phyloP scores from a whole-genome alignment of 805 yeast genomes.

The Isabelozyma gotoi region DNA sequence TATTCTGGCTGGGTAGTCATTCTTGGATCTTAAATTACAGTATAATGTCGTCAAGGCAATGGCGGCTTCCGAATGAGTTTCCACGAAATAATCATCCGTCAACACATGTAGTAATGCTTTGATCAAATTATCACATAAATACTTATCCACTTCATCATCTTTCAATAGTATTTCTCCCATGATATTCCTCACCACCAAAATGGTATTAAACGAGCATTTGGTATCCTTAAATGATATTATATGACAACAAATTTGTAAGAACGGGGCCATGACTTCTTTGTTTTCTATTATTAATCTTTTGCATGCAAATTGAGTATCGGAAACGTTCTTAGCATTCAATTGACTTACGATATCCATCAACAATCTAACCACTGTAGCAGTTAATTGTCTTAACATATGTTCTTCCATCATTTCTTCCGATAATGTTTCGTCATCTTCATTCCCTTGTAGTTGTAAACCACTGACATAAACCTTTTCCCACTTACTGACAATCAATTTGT shows the following conservation, averaged over 20 bases:
- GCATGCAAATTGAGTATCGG: conserved; percentile 63
- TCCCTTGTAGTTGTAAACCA: conserved; percentile 56
- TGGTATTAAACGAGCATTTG: conserved; percentile 88
- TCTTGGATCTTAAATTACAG: conserved; percentile 66
- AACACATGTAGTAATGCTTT: conserved; percentile 68
- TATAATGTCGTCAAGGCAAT: conserved; percentile 80
- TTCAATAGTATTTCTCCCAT: conserved; percentile 66
- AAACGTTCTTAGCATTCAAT: conserved; percentile 50
- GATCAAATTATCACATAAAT: conserved; percentile 62
- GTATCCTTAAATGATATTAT: conserved; percentile 83
- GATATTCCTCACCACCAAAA: conserved; percentile 73
- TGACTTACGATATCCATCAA: conserved; percentile 88
- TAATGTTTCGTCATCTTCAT: conserved; percentile 74
- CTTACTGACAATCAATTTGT: conserved; percentile 64
- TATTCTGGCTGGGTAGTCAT: conserved; percentile 65
- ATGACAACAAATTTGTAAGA: conserved; percentile 71
- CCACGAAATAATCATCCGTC: conserved; percentile 73
- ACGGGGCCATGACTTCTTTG: conserved; percentile 70
- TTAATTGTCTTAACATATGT: conserved; percentile 86
- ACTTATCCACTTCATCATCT: conserved; percentile 74
- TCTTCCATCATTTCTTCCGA: conserved; percentile 99
- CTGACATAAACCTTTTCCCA: conserved; percentile 71
- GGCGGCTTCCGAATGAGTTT: conserved; percentile 91
- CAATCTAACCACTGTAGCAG: conserved; percentile 86
- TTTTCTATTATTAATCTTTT: conserved; percentile 65